Conservation (phyloP, 2,329 filamentous ascomycete species). For the Domatiomyces globalis region DNA sequence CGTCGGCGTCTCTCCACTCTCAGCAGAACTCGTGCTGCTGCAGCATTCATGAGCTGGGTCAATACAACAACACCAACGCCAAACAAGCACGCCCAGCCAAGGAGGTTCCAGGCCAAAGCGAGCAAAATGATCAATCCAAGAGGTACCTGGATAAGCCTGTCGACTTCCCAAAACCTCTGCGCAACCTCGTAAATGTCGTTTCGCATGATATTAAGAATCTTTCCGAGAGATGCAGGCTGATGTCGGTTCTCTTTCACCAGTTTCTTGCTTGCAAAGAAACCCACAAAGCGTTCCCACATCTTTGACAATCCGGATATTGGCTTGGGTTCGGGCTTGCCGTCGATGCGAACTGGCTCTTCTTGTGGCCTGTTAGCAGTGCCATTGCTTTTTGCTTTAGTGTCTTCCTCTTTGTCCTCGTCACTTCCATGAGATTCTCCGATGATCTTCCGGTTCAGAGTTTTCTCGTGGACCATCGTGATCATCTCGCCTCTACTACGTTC, state of each 20-base stretch:
- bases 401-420: slow-evolving; percentile 20
- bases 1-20: slow-evolving; percentile 58
- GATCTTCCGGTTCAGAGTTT: slow-evolving; percentile 55
- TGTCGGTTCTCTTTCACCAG: slow-evolving; percentile 22
- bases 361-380: neutral
- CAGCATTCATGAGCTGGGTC: slow-evolving; percentile 55
- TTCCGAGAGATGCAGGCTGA: slow-evolving; percentile 65
- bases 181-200: slow-evolving; percentile 68
- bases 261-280: neutral
- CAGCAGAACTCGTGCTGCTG: slow-evolving; percentile 53
- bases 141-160: slow-evolving; percentile 60
- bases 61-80: slow-evolving; percentile 55
- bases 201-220: slow-evolving; percentile 77
- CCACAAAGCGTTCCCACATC: neutral
- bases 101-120: slow-evolving; percentile 58
- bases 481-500: slow-evolving; percentile 74
- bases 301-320: neutral
- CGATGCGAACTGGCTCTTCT: neutral
- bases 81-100: slow-evolving; percentile 65
- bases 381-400: slow-evolving; percentile 12
- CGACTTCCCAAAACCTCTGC: slow-evolving; percentile 75
- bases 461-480: slow-evolving; percentile 73
- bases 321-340: neutral
- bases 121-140: slow-evolving; percentile 62
- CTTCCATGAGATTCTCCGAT: slow-evolving; percentile 22